Evolutionary conservation across 1,284 basidiomycete species (phyloP).

Genomic region (Apiotrichum sp.): DNA sequence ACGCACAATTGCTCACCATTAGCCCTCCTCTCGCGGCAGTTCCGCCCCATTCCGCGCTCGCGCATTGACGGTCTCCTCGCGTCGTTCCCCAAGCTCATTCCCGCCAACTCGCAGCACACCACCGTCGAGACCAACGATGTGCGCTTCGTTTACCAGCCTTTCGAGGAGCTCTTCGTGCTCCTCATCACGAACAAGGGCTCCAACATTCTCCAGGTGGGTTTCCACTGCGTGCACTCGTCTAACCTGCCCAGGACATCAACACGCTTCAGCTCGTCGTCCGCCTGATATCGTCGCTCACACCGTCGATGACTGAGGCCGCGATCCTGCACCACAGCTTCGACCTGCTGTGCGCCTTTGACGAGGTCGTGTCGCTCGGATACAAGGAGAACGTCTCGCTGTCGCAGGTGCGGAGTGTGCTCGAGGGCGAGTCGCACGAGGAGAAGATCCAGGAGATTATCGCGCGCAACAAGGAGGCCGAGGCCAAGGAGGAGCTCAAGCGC

Average conservation of each 20-base stretch:
- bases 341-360: constrained; percentile 91
- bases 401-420: constrained; percentile 85
- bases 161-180: constrained; percentile 96
- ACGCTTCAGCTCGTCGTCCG: constrained; percentile 90
- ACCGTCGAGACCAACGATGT: constrained; percentile 88
- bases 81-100: constrained; percentile 96
- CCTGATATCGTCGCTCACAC: constrained; percentile 86
- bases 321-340: constrained; percentile 92
- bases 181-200: constrained; percentile 97
- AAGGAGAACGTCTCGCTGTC: constrained; percentile 86
- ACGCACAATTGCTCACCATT: constrained; percentile 1
- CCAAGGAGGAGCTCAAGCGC: constrained; percentile 97
- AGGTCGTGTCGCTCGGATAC: constrained; percentile 91
- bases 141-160: constrained; percentile 95
- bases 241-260: constrained; percentile 69
- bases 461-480: constrained; percentile 97
- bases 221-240: too few relatives aligned
- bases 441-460: constrained; percentile 99
- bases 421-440: constrained; percentile 99
- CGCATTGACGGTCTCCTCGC: constrained; percentile 92
- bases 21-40: constrained; percentile 96
- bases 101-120: constrained; percentile 94
- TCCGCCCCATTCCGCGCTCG: constrained; percentile 85
- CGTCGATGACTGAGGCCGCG: constrained; percentile 70
- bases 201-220: constrained; percentile 71